These are phyloP conservation scores for Mycosphaerella sp. DNA, from an alignment of 2,329 filamentous ascomycete genomes.

Conservation along the genomic window DNA sequence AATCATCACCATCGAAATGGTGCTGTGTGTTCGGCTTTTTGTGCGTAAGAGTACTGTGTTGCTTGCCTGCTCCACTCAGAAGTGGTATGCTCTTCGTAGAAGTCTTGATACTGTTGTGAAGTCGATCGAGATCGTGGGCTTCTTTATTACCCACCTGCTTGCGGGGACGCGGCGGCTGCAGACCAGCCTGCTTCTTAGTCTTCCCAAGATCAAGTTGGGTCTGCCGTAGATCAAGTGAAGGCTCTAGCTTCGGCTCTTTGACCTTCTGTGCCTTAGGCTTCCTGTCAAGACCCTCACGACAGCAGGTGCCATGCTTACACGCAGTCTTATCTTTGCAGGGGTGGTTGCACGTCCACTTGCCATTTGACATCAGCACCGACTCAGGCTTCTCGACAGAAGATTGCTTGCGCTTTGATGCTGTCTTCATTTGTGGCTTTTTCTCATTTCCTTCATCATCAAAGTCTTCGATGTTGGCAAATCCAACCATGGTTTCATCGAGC, in stretches of 20 bases:
- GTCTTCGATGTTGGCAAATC: constrained; percentile 48
- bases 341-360: constrained; percentile 70
- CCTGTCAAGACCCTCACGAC: constrained; percentile 63
- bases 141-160: constrained; percentile 15
- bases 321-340: constrained; percentile 53
- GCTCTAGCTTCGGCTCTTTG: constrained; percentile 28
- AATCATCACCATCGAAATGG: constrained; percentile 19
- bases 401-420: constrained; percentile 1
- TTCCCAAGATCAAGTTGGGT: constrained; percentile 26
- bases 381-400: constrained; percentile 26
- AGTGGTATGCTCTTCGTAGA: constrained; percentile 20
- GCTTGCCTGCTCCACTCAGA: neutral
- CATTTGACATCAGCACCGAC: constrained; percentile 56
- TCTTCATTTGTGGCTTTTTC: constrained; percentile 5
- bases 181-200: constrained; percentile 16
- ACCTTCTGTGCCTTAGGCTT: constrained; percentile 48
- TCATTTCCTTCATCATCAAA: constrained; percentile 33
- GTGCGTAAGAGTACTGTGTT: neutral
- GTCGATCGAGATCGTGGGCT: constrained; percentile 18
- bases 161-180: neutral
- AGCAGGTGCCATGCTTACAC: constrained; percentile 65
- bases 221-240: constrained; percentile 24
- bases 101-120: constrained; percentile 25
- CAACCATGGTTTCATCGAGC: constrained; percentile 49
- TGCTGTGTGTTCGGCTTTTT: constrained; percentile 1